Evolutionary conservation across 2,329 filamentous ascomycete genomes (phyloP).

Genomic region (Metarhizium rileyi): DNA sequence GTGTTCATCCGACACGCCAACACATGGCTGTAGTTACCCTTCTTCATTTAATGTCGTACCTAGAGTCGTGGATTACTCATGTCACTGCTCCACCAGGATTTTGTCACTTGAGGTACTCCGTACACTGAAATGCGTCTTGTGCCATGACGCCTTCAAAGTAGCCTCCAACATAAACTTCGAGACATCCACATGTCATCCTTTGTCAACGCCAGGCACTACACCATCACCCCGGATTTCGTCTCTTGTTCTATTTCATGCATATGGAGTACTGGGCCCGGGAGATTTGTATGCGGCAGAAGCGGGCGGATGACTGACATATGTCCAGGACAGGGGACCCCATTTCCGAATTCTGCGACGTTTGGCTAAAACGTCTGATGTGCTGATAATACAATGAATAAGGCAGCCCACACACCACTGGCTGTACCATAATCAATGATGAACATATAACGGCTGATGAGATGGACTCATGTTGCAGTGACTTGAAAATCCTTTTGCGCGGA

Average conservation of each 20-base stretch:
- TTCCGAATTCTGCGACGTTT: background rate
- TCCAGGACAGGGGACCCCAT: background rate
- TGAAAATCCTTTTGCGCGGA: background rate
- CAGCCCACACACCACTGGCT: background rate
- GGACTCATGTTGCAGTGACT: background rate
- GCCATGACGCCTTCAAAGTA: background rate
- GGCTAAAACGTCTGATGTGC: background rate
- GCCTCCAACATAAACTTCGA: background rate
- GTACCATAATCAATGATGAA: background rate
- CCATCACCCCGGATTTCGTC: background rate
- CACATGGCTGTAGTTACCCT: too few relatives aligned
- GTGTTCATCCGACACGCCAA: too few relatives aligned
- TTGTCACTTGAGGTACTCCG: too few relatives aligned
- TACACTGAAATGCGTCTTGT: background rate
- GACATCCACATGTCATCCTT: background rate
- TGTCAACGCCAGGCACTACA: background rate
- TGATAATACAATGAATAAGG: background rate
- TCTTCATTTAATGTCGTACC: too few relatives aligned
- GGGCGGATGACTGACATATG: background rate
- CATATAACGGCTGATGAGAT: background rate
- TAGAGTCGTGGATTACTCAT: too few relatives aligned
- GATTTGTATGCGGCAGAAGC: background rate
- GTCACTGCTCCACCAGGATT: too few relatives aligned
- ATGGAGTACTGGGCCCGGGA: too few relatives aligned
- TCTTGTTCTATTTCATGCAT: background rate